A percentile compares a stretch with the other conserved stretches of the same genome.
Conservation (phyloP, 805 yeast species). For the Lipomyces orientalis region DNA sequence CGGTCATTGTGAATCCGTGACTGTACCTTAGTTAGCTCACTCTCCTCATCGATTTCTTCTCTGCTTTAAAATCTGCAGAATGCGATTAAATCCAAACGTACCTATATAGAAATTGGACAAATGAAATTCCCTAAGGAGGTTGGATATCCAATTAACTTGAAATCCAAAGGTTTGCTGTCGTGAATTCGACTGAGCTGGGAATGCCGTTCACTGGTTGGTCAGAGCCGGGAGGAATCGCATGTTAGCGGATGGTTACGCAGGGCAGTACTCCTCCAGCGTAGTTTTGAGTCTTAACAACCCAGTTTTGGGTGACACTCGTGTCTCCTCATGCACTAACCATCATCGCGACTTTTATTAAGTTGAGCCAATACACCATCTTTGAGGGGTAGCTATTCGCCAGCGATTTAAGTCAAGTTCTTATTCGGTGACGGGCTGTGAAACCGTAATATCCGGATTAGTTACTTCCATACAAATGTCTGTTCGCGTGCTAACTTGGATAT, state of each 20-base stretch:
- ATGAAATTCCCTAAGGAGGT: background rate
- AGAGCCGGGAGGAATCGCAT: background rate
- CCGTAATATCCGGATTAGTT: background rate
- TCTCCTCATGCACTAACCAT: background rate
- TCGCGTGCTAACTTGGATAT: conserved; percentile 30
- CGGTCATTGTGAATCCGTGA: conserved; percentile 29
- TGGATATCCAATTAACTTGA: background rate
- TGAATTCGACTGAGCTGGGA: background rate
- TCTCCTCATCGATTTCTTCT: background rate
- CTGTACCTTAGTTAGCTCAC: background rate
- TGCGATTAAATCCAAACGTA: background rate
- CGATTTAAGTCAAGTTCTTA: too few relatives aligned
- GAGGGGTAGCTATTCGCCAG: too few relatives aligned
- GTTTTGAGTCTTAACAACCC: background rate
- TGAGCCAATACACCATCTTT: background rate
- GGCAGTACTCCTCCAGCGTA: background rate
- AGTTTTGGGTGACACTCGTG: background rate
- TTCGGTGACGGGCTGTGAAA: background rate
- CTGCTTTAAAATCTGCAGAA: background rate
- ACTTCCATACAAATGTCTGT: conserved; percentile 17
- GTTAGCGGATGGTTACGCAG: background rate
- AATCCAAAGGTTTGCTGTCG: background rate
- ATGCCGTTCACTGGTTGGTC: background rate
- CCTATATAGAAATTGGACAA: background rate
- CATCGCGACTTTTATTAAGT: background rate